Conservation (phyloP, 2,329 filamentous ascomycete species). For the Claviceps sp. region DNA sequence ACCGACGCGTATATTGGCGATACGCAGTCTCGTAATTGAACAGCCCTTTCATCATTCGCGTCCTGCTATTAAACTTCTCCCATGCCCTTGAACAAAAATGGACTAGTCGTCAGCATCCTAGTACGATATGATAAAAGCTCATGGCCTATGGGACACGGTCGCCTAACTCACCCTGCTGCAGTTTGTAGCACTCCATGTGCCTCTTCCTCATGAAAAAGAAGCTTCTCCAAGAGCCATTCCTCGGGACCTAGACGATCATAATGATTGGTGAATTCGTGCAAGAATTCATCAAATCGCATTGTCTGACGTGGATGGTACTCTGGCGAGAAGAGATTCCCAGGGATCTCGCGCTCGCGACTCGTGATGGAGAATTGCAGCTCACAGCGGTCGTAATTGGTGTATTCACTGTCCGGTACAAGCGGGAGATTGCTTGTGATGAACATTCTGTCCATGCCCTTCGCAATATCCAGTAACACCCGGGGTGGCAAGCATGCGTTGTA, state of each 20-base stretch:
- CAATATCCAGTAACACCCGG: constrained; percentile 40
- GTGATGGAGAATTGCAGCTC: constrained; percentile 51
- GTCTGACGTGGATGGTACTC: constrained; percentile 31
- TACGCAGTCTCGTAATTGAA: constrained; percentile 55
- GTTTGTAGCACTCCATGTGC: constrained; percentile 39
- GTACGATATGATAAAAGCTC: neutral
- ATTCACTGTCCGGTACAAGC: constrained; percentile 27
- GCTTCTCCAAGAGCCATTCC: constrained; percentile 47
- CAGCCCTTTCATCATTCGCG: constrained; percentile 59
- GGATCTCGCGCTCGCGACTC: constrained; percentile 20
- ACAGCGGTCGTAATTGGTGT: constrained; percentile 33
- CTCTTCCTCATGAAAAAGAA: constrained; percentile 48
- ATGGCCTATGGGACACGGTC: neutral
- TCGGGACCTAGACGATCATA: constrained; percentile 18
- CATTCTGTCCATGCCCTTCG: constrained; percentile 47
- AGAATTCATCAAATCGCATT: constrained; percentile 31
- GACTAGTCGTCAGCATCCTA: neutral
- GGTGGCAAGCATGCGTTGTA: constrained; percentile 63
- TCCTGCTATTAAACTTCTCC: constrained; percentile 54
- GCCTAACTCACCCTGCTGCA: constrained; percentile 34
- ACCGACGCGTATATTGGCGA: constrained; percentile 42
- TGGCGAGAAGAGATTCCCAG: constrained; percentile 33
- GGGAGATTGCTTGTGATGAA: constrained; percentile 49
- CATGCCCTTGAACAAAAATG: constrained; percentile 27
- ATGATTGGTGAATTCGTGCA: constrained; percentile 19